Base-by-base conservation (phyloP, 805 yeast genomes). In the Metschnikowia sp. region DNA sequence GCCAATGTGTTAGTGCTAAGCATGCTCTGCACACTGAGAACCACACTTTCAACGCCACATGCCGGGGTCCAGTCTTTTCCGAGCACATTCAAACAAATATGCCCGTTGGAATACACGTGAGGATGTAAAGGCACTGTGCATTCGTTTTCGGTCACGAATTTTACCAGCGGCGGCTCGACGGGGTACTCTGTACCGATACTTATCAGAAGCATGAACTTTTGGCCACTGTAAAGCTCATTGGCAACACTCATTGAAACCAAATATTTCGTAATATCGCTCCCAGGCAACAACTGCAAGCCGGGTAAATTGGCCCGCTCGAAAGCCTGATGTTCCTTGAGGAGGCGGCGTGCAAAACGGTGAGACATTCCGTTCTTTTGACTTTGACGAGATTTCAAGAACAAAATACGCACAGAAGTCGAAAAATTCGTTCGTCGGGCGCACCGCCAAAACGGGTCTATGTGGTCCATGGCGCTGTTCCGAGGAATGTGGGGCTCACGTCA, bases 51-150 rank as follows among this genome's bases (percentile, higher is more conserved):
- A 1, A 81, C 62, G 0, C 78, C 69, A 50, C 81, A 80, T 0
- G 82, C 83, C 0, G 88, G 87, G 0, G 86, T 72, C 88, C 88
- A 83, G 36, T 77, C 84, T 15, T 74, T 74, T 2, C 86, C 88
- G 33, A 85, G 64, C 1, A 86, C 64, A 56, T 85, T 81, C 18
- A 85, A 66, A 59, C 92, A 85, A n/a, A 85, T 85, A 56, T 86
- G 91, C 1, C 91, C 92, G 57, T 86, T 86, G 31, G 84, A 76
- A 58, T 85, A 85, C 3, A 85, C 72, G 58, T 85, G 92, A 0
- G 92, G 92, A 58, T 85, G 90, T 3, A 83, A 55, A 1, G 92
- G 92, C 3, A 85, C 75, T n/a, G 13, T 13, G 32, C 45, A 29
- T 13, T 22, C 18, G 11, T 35, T 49, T n/a, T 33, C 35, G 4